Evolutionary conservation across 495 filamentous ascomycete genomes (phyloP), one percentile per base, ranked within the genome.

Genomic region (Astrothelium subdiscretum): DNA sequence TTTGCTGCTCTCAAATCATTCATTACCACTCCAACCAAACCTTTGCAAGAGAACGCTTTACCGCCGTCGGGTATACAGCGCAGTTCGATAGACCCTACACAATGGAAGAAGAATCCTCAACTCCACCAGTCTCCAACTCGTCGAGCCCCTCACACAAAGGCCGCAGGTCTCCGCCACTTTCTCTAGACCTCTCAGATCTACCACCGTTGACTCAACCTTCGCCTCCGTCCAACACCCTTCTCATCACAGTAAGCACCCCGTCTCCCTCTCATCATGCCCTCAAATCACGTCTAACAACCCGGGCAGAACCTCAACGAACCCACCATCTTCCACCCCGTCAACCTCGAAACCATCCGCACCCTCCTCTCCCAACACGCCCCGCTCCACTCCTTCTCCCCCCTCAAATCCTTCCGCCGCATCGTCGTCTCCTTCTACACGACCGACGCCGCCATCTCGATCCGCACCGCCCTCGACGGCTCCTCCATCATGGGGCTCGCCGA

Each of bases 381-480:
- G 3, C 82, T 97, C 62, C 85, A 94, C 78, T 84, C 86, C 62
- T 97, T 91, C 84, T 89, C 90, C 32, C 94, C 94, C 0, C 83
- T 98, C 38, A 92, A 90, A 65, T 96, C 90, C 20, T 86, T 97
- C 79, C 87, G 87, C 68, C 89, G 94, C 69, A 92, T 98, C 71
- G 81, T 96, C 69, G 87, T 88, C 68, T 94, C 91, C 57, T 97
- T 97, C 82, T 79, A 79, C 71, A 81, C 81, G 63, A 80, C 80
- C 59, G 80, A 86, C 43, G 85, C 86, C 61, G 91, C 94, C 35
- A 86, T 92, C 70, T 70, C 73, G 31, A 83, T 91, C 61, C 87
- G 88, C 67, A 74, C 85, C 52, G 73, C 85, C 51, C 85, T 94
- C 65, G 89, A 94, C 68, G 85, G 82, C 63, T 79, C 85, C 62